A percentile compares a stretch with the other conserved stretches of the same genome.
Conservation (phyloP, 306 rosid species). For the Erythrophleum fordii region DNA sequence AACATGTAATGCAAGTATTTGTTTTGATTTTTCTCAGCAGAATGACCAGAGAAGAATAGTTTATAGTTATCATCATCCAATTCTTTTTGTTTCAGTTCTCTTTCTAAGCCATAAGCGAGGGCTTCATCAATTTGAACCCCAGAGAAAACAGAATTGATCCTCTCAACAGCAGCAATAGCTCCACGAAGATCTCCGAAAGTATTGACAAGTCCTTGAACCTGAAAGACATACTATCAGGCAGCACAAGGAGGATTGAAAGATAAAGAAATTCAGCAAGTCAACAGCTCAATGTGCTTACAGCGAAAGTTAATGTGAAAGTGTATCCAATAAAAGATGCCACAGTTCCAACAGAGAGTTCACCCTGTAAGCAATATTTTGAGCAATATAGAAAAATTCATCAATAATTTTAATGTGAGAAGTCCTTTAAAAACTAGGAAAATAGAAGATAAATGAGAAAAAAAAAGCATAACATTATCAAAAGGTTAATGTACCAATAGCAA, state of each 20-base stretch:
- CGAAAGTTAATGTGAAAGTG: constrained; percentile 96
- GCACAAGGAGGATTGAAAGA: constrained; percentile 31
- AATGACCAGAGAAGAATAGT: constrained; percentile 56
- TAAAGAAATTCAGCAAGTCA: constrained; percentile 23
- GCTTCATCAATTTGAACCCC: constrained; percentile 83
- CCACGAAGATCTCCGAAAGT: constrained; percentile 95
- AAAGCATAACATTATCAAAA: background rate
- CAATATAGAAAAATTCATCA: constrained; percentile 32
- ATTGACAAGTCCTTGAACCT: constrained; percentile 99
- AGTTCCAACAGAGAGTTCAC: constrained; percentile 91
- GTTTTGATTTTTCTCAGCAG: constrained; percentile 49
- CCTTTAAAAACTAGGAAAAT: background rate
- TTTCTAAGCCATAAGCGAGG: constrained; percentile 91
- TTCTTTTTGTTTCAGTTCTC: constrained; percentile 75
- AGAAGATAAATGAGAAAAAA: constrained; percentile 16
- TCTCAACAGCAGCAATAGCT: constrained; percentile 83
- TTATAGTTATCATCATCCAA: constrained; percentile 60
- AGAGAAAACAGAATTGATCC: constrained; percentile 87
- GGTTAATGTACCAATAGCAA: background rate
- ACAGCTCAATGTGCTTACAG: constrained; percentile 60
- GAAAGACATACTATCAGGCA: constrained; percentile 44
- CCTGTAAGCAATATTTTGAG: constrained; percentile 59
- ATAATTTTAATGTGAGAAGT: constrained; percentile 20
- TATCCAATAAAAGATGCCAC: constrained; percentile 98
- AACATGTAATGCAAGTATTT: constrained; percentile 76